A percentile compares a stretch with the other conserved stretches of the same genome.
Evolutionary conservation across 2,329 filamentous ascomycete genomes (phyloP).

Genomic region (Aureobasidium sp.): DNA sequence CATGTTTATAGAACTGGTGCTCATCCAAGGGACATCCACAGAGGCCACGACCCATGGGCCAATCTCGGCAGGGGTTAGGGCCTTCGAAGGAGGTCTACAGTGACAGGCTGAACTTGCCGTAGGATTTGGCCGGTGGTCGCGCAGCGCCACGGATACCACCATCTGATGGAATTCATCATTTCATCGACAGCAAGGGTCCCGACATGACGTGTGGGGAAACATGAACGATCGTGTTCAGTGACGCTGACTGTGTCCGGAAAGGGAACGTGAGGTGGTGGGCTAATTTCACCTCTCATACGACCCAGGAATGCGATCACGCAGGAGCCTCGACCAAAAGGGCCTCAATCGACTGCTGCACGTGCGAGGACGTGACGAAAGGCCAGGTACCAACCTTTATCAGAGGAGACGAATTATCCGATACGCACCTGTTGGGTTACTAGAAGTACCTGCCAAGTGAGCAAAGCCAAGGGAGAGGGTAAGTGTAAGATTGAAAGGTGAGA

Average conservation of each 20-base stretch:
- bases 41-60: constrained; percentile 2
- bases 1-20: constrained; percentile 15
- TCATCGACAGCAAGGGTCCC: constrained; percentile 15
- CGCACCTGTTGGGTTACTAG: constrained; percentile 2
- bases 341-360: constrained; percentile 5
- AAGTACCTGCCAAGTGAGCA: constrained; percentile 14
- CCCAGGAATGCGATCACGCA: constrained; percentile 15
- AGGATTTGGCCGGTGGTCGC: constrained; percentile 6
- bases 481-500: constrained; percentile 9
- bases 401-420: neutral
- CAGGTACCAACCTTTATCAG: constrained; percentile 10
- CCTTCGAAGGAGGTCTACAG: constrained; percentile 5
- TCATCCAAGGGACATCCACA: constrained; percentile 13
- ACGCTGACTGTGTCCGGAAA: neutral
- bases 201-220: constrained; percentile 6
- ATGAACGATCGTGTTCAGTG: neutral
- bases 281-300: constrained; percentile 12
- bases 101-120: constrained; percentile 14
- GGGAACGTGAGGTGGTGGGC: constrained; percentile 15
- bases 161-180: constrained; percentile 11
- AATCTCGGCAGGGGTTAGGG: constrained; percentile 15
- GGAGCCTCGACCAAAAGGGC: neutral
- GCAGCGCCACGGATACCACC: constrained; percentile 6
- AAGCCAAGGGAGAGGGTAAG: constrained; percentile 13
- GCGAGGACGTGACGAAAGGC: neutral